Evolutionary conservation across 768 basidiomycete genomes (phyloP).

Genomic region (Mycena vulgaris): DNA sequence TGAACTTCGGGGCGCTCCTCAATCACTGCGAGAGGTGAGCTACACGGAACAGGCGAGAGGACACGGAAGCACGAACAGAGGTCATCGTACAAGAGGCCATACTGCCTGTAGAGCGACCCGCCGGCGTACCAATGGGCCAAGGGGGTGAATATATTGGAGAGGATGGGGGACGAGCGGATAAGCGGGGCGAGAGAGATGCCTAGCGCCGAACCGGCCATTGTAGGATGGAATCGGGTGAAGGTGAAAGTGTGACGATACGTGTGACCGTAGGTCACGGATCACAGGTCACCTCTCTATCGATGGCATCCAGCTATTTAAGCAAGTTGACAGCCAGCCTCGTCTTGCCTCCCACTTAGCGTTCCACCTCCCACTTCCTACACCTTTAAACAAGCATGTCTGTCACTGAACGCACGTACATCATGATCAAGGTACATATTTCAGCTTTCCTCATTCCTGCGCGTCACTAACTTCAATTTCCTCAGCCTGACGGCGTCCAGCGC

Average conservation of each 20-base stretch:
- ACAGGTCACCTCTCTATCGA: too few species aligned
- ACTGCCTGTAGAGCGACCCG: constrained; percentile 85
- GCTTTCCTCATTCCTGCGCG: background rate
- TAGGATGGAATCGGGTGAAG: constrained; percentile 33
- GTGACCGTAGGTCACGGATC: too few species aligned
- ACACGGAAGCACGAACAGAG: constrained; percentile 73
- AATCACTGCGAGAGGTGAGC: constrained; percentile 63
- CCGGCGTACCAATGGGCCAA: constrained; percentile 88
- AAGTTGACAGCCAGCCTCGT: background rate
- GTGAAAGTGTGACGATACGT: too few species aligned
- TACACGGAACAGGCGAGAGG: constrained; percentile 20
- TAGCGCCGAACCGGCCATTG: constrained; percentile 71
- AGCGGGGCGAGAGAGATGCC: constrained; percentile 84
- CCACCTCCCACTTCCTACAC: constrained; percentile 44
- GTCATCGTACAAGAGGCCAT: constrained; percentile 96
- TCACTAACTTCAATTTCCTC: constrained; percentile 31
- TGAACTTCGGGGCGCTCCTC: constrained; percentile 87
- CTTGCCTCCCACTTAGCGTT: too few species aligned
- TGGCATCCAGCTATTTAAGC: constrained; percentile 11
- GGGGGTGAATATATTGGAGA: constrained; percentile 81
- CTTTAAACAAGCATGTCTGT: constrained; percentile 71
- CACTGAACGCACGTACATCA: constrained; percentile 96
- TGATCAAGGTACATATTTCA: constrained; percentile 87
- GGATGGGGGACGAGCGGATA: constrained; percentile 76
- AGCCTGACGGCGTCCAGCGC: constrained; percentile 99